Base-by-base conservation (phyloP, 2,329 filamentous ascomycete species). In the Aspergillus fumigatus region DNA sequence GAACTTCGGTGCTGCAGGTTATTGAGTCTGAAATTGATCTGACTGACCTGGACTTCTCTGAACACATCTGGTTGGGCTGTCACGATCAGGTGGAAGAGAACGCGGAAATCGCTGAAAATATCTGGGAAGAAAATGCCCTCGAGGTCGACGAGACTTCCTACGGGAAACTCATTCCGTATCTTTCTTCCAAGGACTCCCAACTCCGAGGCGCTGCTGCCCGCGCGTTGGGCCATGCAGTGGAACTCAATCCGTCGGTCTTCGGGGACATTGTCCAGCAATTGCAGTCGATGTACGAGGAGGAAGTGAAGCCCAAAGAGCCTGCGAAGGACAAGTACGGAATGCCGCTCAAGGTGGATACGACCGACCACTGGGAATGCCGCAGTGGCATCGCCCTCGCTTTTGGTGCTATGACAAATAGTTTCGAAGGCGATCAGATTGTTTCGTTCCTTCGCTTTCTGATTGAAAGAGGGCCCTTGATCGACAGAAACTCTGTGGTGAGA, bases 51-150 rank as follows among this genome's bases (percentile, higher is more conserved):
- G 83, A 87, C 29, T 94, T 92, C 67, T 94, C 89, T 3, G 88
- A 94, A 59, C 90, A 97, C 70, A 88, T 99, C 23, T 99, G 92
- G 92, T 81, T 99, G 45, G 90, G 90, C 47, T 93, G 87, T 67
- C 92, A 99, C 67, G 94, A 99, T 62, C 90, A 96, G 65, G 85
- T 91, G 21, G 85, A 88, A 47, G 92, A 97, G 70, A 97, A 97
- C 66, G 83, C 82, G 8, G 90, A 92, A 48, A 80, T 96, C 53
- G 93, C 89, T 6, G 83, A 82, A 52, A 89, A 93, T 11, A 96
- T 99, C 38, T 99, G 94, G 94, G 91, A 96, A 67, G 94, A 97
- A 68, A 96, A 93, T 69, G 88, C 85, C 7, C 88, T 97, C 59
- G 77, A 88, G 58, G 77, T 93, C 11, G 82, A 84, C 1, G 77